Base-by-base conservation (phyloP, 2,329 filamentous ascomycete genomes). In the Anisogramma anomala region DNA sequence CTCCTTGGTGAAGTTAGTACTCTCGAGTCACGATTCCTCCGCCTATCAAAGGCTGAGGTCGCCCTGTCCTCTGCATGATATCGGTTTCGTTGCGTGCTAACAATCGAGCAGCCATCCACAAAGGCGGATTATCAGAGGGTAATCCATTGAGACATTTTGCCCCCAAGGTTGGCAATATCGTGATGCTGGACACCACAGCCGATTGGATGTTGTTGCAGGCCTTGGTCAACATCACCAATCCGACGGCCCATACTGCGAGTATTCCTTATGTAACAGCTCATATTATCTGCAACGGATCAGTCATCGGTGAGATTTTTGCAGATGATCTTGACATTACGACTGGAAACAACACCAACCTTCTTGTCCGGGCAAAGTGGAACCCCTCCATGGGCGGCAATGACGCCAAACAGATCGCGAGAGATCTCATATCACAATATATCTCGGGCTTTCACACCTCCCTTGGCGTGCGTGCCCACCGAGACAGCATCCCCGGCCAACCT, bases 391-490 rank as follows among this genome's bases (percentile, higher is more conserved):
- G 78, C 27, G 85, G 84, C 8, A 52, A 67, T n/a, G 56, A 68
- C 39, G 83, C 77, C 2, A 68, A 68, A 32, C 58, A 66, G 20
- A 69, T 79, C 47, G 87, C 84, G 2, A 71, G 76, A 39, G 74
- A 87, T 34, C 65, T 95, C 15, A 61, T 96, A 8, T 94, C 86
- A 2, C 77, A 84, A 52, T 96, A 91, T 54, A 67, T 95, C 9
- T 96, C 88, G 3, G 87, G 87, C 7, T 79, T 73, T 57, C 95
- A 96, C 62, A 87, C 84, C 1, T 86, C 77, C 15, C 62, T 96
- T 33, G 83, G 79, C 0, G 60, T 94, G 8, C 75, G 76, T 55
- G 72, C 81, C 2, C 83, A 94, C 56, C 64, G 72, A 35, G 67
- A 68, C 32, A 85, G 79, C 36, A 77, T 96, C 38, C 89, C 91